A percentile compares a stretch with the other conserved stretches of the same genome.
These are phyloP conservation scores for Globisporangium recalcitrans DNA, from an alignment of 352 stramenopile species.

Conservation along the genomic window DNA sequence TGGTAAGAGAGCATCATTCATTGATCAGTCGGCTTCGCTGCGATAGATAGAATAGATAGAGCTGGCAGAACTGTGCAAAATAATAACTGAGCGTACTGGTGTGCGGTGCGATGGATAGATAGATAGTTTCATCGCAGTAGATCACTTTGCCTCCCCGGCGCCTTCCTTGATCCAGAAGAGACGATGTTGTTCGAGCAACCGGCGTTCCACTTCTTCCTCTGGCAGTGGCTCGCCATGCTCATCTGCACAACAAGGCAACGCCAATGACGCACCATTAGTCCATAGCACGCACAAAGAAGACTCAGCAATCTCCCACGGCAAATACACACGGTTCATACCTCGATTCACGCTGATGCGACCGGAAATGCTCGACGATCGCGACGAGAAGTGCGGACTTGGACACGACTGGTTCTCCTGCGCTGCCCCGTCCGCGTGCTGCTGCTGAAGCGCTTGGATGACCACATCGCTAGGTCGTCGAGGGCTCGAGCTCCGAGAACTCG, in stretches of 20 bases:
- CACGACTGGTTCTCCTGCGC: slow-evolving; percentile 24
- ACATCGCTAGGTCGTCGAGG: slow-evolving; percentile 23
- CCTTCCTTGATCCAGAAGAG: slow-evolving; percentile 77
- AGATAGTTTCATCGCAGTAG: too few relatives aligned
- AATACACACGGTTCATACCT: slow-evolving; percentile 25
- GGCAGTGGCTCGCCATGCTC: slow-evolving; percentile 14
- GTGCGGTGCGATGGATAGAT: not conserved
- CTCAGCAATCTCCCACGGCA: not conserved
- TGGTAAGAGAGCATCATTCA: slow-evolving; percentile 1
- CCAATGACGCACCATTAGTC: not conserved
- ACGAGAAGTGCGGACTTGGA: slow-evolving; percentile 63
- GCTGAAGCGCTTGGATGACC: slow-evolving; percentile 23
- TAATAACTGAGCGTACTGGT: slow-evolving; percentile 8
- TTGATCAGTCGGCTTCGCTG: slow-evolving; percentile 7
- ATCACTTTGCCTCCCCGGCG: slow-evolving; percentile 22
- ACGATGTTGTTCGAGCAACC: slow-evolving; percentile 56
- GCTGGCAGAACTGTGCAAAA: slow-evolving; percentile 4
- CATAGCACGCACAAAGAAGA: too few relatives aligned
- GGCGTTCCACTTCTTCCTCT: slow-evolving; percentile 40
- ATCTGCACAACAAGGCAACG: slow-evolving; percentile 10
- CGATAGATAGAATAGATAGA: slow-evolving; percentile 16
- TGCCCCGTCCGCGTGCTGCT: not conserved
- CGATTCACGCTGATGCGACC: slow-evolving; percentile 44
- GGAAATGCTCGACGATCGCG: slow-evolving; percentile 53
- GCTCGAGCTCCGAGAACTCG: slow-evolving; percentile 24